These are phyloP conservation scores for Pleurotus platypus DNA, from an alignment of 768 basidiomycete genomes.

Conservation along the genomic window DNA sequence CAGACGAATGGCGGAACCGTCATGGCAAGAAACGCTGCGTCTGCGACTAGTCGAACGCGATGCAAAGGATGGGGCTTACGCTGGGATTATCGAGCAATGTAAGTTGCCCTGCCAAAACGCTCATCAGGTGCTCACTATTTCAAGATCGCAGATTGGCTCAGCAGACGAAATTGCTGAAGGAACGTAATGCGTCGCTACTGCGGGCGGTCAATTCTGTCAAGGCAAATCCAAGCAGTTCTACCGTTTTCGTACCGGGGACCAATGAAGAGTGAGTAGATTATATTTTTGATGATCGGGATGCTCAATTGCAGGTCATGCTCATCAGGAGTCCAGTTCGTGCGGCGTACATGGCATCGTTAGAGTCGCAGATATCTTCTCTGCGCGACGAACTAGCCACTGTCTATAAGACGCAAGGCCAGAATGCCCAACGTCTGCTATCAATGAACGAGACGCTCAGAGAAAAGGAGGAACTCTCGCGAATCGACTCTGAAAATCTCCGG, in stretches of 20 bases:
- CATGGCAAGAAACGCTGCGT: constrained; percentile 82
- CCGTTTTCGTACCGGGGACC: constrained; percentile 55
- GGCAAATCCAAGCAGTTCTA: constrained; percentile 55
- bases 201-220: constrained; percentile 78
- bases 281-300: constrained; percentile 13
- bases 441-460: constrained; percentile 96
- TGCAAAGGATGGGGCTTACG: constrained; percentile 73
- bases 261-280: constrained; percentile 63
- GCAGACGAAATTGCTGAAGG: constrained; percentile 87
- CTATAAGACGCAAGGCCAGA: constrained; percentile 95
- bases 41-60: constrained; percentile 82
- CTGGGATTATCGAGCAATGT: constrained; percentile 93
- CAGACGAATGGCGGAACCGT: constrained; percentile 68
- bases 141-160: constrained; percentile 88
- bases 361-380: constrained; percentile 88
- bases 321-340: constrained; percentile 78
- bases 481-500: constrained; percentile 77
- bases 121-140: neutral
- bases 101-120: constrained; percentile 22
- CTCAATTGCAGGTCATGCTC: neutral
- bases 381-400: constrained; percentile 91
- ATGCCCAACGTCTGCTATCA: constrained; percentile 85
- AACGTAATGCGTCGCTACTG: constrained; percentile 86
- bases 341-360: constrained; percentile 88
- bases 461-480: constrained; percentile 82